phyloP scores from a whole-genome alignment of 495 filamentous ascomycete genomes.

The Chaetomium fimeti region DNA sequence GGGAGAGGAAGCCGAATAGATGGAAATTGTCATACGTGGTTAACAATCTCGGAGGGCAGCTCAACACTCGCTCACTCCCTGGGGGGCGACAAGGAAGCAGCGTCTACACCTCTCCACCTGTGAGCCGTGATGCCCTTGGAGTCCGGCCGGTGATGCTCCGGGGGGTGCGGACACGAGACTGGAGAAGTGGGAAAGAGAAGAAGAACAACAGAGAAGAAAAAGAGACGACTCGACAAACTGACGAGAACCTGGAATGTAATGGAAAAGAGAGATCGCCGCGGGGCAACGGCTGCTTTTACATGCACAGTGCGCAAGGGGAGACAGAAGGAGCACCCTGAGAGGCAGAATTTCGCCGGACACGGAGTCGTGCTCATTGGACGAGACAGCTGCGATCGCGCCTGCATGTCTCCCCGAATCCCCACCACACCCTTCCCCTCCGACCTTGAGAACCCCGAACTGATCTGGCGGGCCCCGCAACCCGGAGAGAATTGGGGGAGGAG shows the following conservation, averaged over 20 bases:
- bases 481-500: neutral
- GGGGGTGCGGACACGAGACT: neutral
- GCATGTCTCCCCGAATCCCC: neutral
- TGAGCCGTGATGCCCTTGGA: conserved; percentile 17
- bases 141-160: conserved; percentile 4
- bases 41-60: conserved; percentile 11
- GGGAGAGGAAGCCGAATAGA: neutral
- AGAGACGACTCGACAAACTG: conserved; percentile 5
- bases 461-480: conserved; percentile 3
- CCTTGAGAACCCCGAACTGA: conserved; percentile 4
- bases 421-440: conserved; percentile 1
- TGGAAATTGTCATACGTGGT: neutral
- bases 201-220: conserved; percentile 3
- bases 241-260: neutral
- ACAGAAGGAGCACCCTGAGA: conserved; percentile 1
- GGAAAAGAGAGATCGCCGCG: conserved; percentile 17
- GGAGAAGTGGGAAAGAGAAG: conserved; percentile 11
- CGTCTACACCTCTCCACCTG: conserved; percentile 9
- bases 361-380: conserved; percentile 26
- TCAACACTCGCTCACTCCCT: conserved; percentile 12
- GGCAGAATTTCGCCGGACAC: conserved; percentile 22
- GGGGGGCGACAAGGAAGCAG: conserved; percentile 3
- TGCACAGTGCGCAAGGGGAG: conserved; percentile 22
- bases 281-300: conserved; percentile 20
- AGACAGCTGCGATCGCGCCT: neutral